phyloP scores from a whole-genome alignment of 2,329 filamentous ascomycete species.

The Dryadomyces quercivorus region DNA sequence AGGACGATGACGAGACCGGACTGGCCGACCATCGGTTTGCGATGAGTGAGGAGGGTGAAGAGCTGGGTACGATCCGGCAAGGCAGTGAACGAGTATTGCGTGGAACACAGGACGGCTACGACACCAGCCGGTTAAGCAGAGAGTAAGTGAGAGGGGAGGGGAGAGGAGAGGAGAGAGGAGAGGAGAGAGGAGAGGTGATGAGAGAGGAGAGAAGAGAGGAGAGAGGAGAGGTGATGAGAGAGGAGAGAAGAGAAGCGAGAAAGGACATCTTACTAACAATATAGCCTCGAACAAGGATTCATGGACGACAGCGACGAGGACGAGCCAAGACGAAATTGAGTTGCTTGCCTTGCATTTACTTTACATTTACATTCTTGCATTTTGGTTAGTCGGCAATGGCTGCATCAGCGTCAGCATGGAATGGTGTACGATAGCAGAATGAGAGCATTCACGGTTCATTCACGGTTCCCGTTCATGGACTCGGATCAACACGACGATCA shows the following conservation, averaged over 20 bases:
- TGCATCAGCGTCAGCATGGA: no score
- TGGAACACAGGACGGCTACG: slow-evolving; percentile 25
- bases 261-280: neutral
- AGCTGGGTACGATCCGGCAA: slow-evolving; percentile 46
- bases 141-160: slow-evolving; percentile 37
- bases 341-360: no score
- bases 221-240: no score
- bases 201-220: no score
- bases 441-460: no score
- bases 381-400: neutral
- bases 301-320: slow-evolving; percentile 34
- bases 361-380: no score
- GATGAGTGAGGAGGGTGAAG: slow-evolving; percentile 51
- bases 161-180: neutral
- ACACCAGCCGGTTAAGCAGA: slow-evolving; percentile 55
- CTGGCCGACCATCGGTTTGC: neutral
- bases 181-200: no score
- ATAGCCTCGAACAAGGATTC: slow-evolving; percentile 29
- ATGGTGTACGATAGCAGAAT: no score
- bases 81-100: slow-evolving; percentile 23
- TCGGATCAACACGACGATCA: no score
- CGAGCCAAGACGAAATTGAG: slow-evolving; percentile 1
- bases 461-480: no score
- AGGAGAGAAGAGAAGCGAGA: no score
- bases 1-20: slow-evolving; percentile 29